Evolutionary conservation across 805 yeast genomes (phyloP).

Genomic region (Starmerella asiatica): DNA sequence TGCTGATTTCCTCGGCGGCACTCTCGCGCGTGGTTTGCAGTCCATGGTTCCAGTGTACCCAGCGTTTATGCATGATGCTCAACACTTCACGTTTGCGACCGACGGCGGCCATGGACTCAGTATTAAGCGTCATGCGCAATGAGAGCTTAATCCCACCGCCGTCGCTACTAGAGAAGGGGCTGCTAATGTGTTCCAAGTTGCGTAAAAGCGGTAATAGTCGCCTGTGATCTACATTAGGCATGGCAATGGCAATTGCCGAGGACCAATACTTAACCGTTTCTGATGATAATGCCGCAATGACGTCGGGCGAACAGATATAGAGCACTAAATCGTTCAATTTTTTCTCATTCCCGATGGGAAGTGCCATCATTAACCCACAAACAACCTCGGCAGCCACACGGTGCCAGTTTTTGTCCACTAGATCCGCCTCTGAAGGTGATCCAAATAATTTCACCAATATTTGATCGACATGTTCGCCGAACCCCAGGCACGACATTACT

Average conservation of each 20-base stretch:
- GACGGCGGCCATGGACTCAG: constrained; percentile 6
- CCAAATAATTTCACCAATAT: neutral
- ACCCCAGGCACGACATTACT: constrained; percentile 16
- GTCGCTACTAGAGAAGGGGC: constrained; percentile 5
- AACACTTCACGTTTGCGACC: constrained; percentile 6
- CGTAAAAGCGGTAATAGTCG: constrained; percentile 32
- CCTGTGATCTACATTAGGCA: constrained; percentile 42
- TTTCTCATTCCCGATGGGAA: constrained; percentile 1
- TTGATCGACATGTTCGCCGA: constrained; percentile 31
- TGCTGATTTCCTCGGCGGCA: constrained; percentile 9
- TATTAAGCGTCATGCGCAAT: constrained; percentile 5
- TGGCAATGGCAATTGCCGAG: constrained; percentile 61
- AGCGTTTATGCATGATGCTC: neutral
- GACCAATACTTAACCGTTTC: constrained; percentile 66
- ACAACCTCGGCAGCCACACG: constrained; percentile 55
- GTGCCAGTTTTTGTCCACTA: constrained; percentile 61
- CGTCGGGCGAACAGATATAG: neutral
- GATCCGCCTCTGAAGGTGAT: neutral
- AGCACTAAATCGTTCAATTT: neutral
- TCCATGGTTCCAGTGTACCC: constrained; percentile 13
- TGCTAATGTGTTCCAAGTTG: neutral
- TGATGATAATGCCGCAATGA: constrained; percentile 37
- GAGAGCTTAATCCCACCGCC: constrained; percentile 14
- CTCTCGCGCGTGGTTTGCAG: constrained; percentile 13
- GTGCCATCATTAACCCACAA: constrained; percentile 12